Base-by-base conservation (phyloP, 2,329 filamentous ascomycete species). In the Colletotrichum orchidophilum region DNA sequence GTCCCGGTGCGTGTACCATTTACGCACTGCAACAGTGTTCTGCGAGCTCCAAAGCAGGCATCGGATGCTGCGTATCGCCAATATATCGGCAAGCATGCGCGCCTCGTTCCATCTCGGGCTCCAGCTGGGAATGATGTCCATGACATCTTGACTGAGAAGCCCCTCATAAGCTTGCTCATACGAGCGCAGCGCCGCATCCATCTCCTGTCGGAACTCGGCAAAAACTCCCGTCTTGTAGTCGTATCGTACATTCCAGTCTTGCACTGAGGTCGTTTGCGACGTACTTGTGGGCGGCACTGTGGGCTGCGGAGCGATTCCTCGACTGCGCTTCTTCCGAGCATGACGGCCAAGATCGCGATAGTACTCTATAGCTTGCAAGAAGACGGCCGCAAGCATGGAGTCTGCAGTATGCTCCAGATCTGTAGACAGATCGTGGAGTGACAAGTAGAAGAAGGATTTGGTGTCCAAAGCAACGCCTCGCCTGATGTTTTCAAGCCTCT, bases 261-360 rank as follows among this genome's bases (percentile, higher is more conserved):
- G 91, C 11, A 92, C 85, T 1, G 95, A 93, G n/a, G 98, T 82
- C 0, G 93, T 94, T 77, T 96, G 93, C 1, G 95, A 97, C 1
- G 94, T 97, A 31, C 94, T 94, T 0, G 94, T 96, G 1, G 94
- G 94, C 5, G 95, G 94, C 35, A 94, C 87, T 7, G 94, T 96
- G 3, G 95, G 94, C 58, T 93, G 91, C 12, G 95, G 95, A 15
- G 93, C 91, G 21, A 90, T 87, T 8, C 94, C 93, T 70, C 95
- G 89, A 57, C 93, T 92, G 75, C 94, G 92, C 85, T 98, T 98
- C 79, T 96, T 93, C 75, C 95, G 90, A 11, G 93, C 88, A 84
- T 97, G 96, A 71, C 97, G 95, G n/a, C 94, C 95, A 13, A 98
- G 87, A 76, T 99, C 96, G 55, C 95, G 88, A 80, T 98, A 98